phyloP scores from a whole-genome alignment of 441 rosid genomes.

The Omphalea diandra region DNA sequence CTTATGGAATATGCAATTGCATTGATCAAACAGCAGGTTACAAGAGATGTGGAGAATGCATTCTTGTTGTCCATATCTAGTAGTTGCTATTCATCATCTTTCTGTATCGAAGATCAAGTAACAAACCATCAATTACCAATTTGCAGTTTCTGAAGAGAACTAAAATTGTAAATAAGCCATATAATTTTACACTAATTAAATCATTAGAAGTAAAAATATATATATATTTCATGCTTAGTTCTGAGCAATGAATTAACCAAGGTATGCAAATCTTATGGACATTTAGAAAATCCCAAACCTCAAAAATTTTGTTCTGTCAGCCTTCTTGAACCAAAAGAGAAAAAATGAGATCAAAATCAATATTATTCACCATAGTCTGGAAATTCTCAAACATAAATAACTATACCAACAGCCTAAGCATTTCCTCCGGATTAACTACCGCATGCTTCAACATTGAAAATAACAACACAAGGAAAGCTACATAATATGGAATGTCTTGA shows the following conservation, averaged over 20 bases:
- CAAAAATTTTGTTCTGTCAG: no score
- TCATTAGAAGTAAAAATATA: not conserved
- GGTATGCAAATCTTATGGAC: not conserved
- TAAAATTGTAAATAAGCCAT: not conserved
- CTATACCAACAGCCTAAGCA: not conserved
- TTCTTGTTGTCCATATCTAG: not conserved
- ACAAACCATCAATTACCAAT: not conserved
- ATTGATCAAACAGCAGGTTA: constrained; percentile 5
- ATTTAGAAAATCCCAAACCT: not conserved
- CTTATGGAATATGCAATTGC: not conserved
- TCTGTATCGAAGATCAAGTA: not conserved
- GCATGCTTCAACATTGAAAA: no score
- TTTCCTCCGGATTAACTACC: no score
- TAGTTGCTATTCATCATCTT: not conserved
- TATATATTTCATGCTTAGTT: not conserved
- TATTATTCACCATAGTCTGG: not conserved
- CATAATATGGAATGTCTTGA: not conserved
- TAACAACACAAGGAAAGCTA: no score
- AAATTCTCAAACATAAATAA: not conserved
- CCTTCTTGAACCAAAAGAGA: not conserved
- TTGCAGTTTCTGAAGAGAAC: not conserved
- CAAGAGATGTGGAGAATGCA: constrained; percentile 3
- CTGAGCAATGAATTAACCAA: not conserved
- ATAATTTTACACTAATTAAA: not conserved
- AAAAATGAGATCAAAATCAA: not conserved